Base-by-base conservation (phyloP, 2,329 filamentous ascomycete species). In the Fusarium sp. region DNA sequence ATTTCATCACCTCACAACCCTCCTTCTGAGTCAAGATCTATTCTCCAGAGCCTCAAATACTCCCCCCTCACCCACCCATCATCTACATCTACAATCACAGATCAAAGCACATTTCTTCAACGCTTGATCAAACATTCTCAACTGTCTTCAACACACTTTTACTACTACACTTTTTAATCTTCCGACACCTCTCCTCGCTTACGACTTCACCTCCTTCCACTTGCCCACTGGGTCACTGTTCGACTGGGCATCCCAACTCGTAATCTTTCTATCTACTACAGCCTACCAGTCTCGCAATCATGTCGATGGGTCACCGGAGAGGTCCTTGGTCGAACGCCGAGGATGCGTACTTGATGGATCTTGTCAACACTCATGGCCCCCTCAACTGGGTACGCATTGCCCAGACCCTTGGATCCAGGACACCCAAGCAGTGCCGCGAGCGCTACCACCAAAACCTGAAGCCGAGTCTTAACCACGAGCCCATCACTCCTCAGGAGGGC, bases 371-470 rank as follows among this genome's bases (percentile, higher is more conserved):
- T 61, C 91, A 94, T 82, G 94, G 94, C 35, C 89, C 93, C 35
- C 89, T 93, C 81, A 97, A 98, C 88, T 98, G 96, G 96, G 95
- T 98, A 16, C 90, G 91, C 74, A 97, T 98, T 79, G 92, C 95
- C 33, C 86, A 92, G 64, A 88, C 92, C 76, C 92, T 98, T 78
- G 88, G 90, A 69, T 92, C 93, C 29, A 91, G 96, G 72, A 94
- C 94, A 27, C 93, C 96, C 63, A 98, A 98, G 86, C 96, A 98
- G 85, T 98, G 96, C 83, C 92, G 96, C 68, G 96, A 98, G 85
- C 90, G 96, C 57, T 98, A 94, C 81, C 95, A 98, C 81, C 96
- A 98, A 81, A 98, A 98, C 82, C 88, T 98, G 54, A 98, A 95
- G 82, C 92, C 93, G 1, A 85, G 87, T 2, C 85, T 95, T 41